Evolutionary conservation across 257 asterid species (phyloP).

Genomic region (Solanum sitiens): DNA sequence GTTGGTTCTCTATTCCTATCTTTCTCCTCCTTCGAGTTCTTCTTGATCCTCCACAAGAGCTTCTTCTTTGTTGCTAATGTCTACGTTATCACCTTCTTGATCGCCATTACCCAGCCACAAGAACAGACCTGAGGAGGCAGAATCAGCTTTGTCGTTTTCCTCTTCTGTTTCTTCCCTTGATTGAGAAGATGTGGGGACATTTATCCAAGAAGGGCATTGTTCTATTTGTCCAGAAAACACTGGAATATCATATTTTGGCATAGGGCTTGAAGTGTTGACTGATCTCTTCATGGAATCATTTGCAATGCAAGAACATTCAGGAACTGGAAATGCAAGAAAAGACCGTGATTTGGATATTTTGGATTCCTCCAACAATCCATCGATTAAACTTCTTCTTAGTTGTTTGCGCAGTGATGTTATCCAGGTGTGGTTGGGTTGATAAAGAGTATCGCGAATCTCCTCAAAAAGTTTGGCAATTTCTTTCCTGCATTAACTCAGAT

Average conservation of each 20-base stretch:
- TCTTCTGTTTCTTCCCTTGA: slow-evolving; percentile 36
- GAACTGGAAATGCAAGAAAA: slow-evolving; percentile 72
- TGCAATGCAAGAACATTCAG: slow-evolving; percentile 71
- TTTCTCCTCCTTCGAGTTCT: slow-evolving; percentile 88
- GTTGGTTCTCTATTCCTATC: slow-evolving; percentile 20
- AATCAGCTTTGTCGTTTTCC: slow-evolving; percentile 50
- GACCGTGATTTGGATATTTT: slow-evolving; percentile 37
- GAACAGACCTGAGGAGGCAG: slow-evolving; percentile 38
- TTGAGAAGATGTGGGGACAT: slow-evolving; percentile 10
- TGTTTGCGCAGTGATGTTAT: slow-evolving; percentile 49
- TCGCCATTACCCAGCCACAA: slow-evolving; percentile 36
- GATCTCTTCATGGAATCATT: slow-evolving; percentile 12
- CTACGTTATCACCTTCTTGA: slow-evolving; percentile 44
- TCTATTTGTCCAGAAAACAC: slow-evolving; percentile 26
- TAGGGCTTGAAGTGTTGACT: slow-evolving; percentile 24
- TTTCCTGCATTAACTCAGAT: slow-evolving; percentile 33
- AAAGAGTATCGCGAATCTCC: slow-evolving; percentile 54
- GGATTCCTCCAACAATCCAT: slow-evolving; percentile 43
- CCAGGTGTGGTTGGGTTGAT: slow-evolving; percentile 83
- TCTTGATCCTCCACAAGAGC: slow-evolving; percentile 86
- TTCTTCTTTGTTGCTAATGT: slow-evolving; percentile 61
- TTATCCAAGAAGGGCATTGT: slow-evolving; percentile 74
- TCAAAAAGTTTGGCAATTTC: slow-evolving; percentile 46
- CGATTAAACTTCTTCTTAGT: slow-evolving; percentile 41
- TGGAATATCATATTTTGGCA: slow-evolving; percentile 17